Evolutionary conservation across 2,329 filamentous ascomycete genomes (phyloP).

Genomic region (Fusarium sp.): DNA sequence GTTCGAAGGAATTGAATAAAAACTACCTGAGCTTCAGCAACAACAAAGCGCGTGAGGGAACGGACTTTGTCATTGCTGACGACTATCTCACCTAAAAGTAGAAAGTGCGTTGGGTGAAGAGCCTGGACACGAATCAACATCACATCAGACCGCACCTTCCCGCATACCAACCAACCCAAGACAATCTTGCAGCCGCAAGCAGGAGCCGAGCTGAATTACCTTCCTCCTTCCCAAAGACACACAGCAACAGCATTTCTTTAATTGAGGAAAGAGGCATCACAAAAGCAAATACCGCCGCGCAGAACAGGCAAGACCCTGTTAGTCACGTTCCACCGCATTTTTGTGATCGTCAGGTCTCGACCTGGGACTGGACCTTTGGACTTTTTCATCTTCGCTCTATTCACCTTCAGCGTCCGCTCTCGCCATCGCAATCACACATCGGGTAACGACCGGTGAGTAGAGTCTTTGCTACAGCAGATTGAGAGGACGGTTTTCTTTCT

Average conservation of each 20-base stretch:
- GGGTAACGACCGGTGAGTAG: constrained; percentile 23
- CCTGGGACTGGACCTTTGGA: constrained; percentile 13
- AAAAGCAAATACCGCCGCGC: constrained; percentile 7
- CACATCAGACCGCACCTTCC: constrained; percentile 28
- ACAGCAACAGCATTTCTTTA: neutral
- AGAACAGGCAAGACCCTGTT: constrained; percentile 29
- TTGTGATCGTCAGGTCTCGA: constrained; percentile 29
- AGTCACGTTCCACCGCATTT: constrained; percentile 38
- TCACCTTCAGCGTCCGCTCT: constrained; percentile 26
- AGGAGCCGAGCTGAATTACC: neutral
- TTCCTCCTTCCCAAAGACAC: neutral
- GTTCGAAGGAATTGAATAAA: constrained; percentile 6
- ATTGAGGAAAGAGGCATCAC: constrained; percentile 20
- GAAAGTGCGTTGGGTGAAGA: constrained; percentile 5
- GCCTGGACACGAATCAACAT: constrained; percentile 12
- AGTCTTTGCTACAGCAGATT: constrained; percentile 10
- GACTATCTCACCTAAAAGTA: neutral
- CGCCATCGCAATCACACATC: constrained; percentile 27
- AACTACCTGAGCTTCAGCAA: neutral
- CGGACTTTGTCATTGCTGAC: constrained; percentile 23
- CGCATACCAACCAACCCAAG: constrained; percentile 11
- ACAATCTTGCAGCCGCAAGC: constrained; percentile 11
- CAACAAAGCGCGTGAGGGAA: constrained; percentile 5
- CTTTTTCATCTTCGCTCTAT: constrained; percentile 13
- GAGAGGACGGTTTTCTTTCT: neutral